Evolutionary conservation across 768 basidiomycete genomes (phyloP).

Genomic region (Psilocybe cubensis): DNA sequence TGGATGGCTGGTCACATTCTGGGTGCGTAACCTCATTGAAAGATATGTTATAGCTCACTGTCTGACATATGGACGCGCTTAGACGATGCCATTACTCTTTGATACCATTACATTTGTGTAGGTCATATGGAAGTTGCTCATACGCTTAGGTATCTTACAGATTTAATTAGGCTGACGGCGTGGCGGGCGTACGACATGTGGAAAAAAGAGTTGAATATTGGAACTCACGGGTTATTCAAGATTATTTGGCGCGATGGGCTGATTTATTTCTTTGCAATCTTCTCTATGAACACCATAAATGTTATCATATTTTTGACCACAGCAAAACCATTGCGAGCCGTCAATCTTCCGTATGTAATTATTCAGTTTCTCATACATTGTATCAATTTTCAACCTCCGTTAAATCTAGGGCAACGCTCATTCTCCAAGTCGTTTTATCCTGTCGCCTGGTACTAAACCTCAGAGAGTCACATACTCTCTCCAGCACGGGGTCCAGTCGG

Average conservation of each 20-base stretch:
- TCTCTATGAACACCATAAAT: constrained; percentile 26
- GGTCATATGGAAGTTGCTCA: not conserved
- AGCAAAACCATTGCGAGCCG: constrained; percentile 14
- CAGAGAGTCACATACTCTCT: constrained; percentile 5
- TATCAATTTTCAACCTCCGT: not conserved
- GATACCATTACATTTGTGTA: constrained; percentile 22
- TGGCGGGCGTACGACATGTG: constrained; percentile 18
- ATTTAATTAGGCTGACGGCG: constrained; percentile 15
- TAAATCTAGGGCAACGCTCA: not conserved
- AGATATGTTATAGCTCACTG: not conserved
- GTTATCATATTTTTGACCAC: constrained; percentile 24
- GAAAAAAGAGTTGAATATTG: constrained; percentile 7
- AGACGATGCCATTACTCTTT: constrained; percentile 21
- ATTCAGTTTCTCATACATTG: too few species aligned
- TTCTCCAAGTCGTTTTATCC: constrained; percentile 8
- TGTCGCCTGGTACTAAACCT: constrained; percentile 8
- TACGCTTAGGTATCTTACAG: not conserved
- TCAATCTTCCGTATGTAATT: constrained; percentile 18
- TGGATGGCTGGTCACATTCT: constrained; percentile 25
- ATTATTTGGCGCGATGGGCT: constrained; percentile 25
- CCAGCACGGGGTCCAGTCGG: constrained; percentile 27
- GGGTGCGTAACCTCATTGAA: constrained; percentile 17
- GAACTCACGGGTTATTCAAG: constrained; percentile 11
- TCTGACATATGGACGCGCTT: not conserved
- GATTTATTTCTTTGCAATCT: constrained; percentile 29